phyloP scores from a whole-genome alignment of 495 filamentous ascomycete species.

The Hyaloscypha finlandica region DNA sequence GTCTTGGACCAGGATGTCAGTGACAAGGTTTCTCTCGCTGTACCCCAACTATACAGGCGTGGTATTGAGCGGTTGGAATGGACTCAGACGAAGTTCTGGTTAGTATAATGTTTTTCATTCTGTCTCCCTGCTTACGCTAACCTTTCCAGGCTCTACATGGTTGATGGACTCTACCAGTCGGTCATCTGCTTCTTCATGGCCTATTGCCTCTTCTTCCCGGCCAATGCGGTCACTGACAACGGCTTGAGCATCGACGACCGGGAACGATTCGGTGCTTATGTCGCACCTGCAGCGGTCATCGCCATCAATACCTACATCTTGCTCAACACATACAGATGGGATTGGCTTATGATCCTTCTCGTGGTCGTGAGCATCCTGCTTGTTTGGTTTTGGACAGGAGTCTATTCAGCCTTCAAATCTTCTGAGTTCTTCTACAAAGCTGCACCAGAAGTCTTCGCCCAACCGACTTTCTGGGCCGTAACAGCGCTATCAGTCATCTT shows the following conservation, averaged over 20 bases:
- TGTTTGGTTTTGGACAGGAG: conserved; percentile 95
- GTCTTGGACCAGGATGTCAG: conserved; percentile 97
- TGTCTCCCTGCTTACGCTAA: conserved; percentile 34
- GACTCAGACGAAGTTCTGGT: conserved; percentile 98
- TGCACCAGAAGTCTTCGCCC: conserved; percentile 75
- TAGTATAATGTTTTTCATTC: conserved; percentile 33
- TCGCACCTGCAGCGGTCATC: conserved; percentile 76
- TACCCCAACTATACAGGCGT: conserved; percentile 92
- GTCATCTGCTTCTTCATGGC: conserved; percentile 91
- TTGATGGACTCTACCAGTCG: conserved; percentile 93
- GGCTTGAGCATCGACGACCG: conserved; percentile 76
- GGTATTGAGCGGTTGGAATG: conserved; percentile 97
- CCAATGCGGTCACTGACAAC: conserved; percentile 63
- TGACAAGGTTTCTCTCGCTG: conserved; percentile 89
- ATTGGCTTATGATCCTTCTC: conserved; percentile 88
- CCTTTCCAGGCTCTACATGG: conserved; percentile 79
- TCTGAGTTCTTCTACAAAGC: conserved; percentile 75
- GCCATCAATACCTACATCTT: conserved; percentile 92
- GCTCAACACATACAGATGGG: conserved; percentile 96
- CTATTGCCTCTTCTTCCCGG: conserved; percentile 72
- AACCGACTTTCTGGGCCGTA: conserved; percentile 84
- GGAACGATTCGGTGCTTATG: conserved; percentile 78
- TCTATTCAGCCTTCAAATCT: conserved; percentile 73
- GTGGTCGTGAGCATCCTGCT: conserved; percentile 78
- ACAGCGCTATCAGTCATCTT: conserved; percentile 73